Conservation (phyloP, 1,284 basidiomycete genomes). For the Flammula alnicola region DNA sequence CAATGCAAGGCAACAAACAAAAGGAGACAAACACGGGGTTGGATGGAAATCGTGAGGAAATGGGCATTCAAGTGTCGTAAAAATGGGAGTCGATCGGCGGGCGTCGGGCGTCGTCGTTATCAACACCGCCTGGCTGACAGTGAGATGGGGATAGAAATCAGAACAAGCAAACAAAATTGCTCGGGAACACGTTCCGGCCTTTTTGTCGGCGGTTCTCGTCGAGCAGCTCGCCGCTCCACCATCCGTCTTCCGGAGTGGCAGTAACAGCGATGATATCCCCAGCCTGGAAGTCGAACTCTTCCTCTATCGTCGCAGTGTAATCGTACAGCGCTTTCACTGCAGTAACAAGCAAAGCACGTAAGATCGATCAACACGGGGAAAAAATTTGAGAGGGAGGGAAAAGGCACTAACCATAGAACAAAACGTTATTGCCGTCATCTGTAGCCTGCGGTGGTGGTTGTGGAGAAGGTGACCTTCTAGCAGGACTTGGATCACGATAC, state of each 20-base stretch:
- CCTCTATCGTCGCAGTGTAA: slow-evolving; percentile 84
- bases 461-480: slow-evolving; percentile 43
- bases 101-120: too few species aligned
- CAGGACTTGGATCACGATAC: slow-evolving; percentile 35
- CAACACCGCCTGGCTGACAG: not conserved
- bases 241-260: slow-evolving; percentile 89
- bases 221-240: slow-evolving; percentile 89
- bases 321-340: slow-evolving; percentile 92
- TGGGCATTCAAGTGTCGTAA: slow-evolving; percentile 1
- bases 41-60: slow-evolving; percentile 5
- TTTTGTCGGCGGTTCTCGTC: slow-evolving; percentile 82
- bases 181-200: slow-evolving; percentile 89
- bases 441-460: slow-evolving; percentile 59
- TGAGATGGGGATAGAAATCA: slow-evolving; percentile 29
- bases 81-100: too few species aligned
- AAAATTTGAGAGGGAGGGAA: slow-evolving; percentile 15
- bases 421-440: slow-evolving; percentile 76
- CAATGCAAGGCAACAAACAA: slow-evolving; percentile 1
- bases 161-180: slow-evolving; percentile 86
- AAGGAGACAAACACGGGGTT: slow-evolving; percentile 3
- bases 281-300: slow-evolving; percentile 91
- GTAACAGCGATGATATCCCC: slow-evolving; percentile 94
- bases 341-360: slow-evolving; percentile 7
- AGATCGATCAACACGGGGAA: not conserved
- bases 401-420: slow-evolving; percentile 77